These are phyloP conservation scores for Mrakia frigida DNA, from an alignment of 768 basidiomycete species.

Conservation along the genomic window DNA sequence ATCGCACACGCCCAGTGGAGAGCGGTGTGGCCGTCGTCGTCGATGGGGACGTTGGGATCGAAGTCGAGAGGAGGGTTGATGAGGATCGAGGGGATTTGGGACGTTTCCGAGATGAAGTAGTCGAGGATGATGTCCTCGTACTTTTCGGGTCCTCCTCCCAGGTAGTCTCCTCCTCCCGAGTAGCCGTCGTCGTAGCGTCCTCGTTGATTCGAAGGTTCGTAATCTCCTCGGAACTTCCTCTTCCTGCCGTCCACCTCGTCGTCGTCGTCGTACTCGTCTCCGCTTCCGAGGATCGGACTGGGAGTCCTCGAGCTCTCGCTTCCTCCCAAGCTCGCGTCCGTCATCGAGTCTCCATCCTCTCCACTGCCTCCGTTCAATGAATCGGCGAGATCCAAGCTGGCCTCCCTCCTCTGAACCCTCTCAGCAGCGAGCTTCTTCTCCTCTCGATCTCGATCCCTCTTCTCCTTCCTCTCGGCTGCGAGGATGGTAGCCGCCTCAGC, in stretches of 20 bases:
- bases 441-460: conserved; percentile 20
- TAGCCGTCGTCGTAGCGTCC: conserved; percentile 20
- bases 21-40: conserved; percentile 95
- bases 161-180: conserved; percentile 33
- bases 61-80: conserved; percentile 83
- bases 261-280: conserved; percentile 48
- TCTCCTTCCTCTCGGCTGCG: conserved; percentile 26
- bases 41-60: conserved; percentile 91
- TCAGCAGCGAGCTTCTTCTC: conserved; percentile 28
- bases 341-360: conserved; percentile 76
- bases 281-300: conserved; percentile 66
- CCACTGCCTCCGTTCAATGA: conserved; percentile 16
- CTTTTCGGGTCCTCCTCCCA: conserved; percentile 43
- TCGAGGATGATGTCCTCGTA: conserved; percentile 96
- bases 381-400: conserved; percentile 15
- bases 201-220: conserved; percentile 25
- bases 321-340: conserved; percentile 76
- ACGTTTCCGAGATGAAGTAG: conserved; percentile 96
- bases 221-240: conserved; percentile 31
- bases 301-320: conserved; percentile 89
- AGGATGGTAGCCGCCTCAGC: conserved; percentile 16
- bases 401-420: conserved; percentile 8
- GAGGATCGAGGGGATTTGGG: conserved; percentile 79
- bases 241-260: conserved; percentile 28
- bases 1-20: conserved; percentile 99